phyloP scores from a whole-genome alignment of 805 yeast genomes.

The Naumovozyma dairenensis region DNA sequence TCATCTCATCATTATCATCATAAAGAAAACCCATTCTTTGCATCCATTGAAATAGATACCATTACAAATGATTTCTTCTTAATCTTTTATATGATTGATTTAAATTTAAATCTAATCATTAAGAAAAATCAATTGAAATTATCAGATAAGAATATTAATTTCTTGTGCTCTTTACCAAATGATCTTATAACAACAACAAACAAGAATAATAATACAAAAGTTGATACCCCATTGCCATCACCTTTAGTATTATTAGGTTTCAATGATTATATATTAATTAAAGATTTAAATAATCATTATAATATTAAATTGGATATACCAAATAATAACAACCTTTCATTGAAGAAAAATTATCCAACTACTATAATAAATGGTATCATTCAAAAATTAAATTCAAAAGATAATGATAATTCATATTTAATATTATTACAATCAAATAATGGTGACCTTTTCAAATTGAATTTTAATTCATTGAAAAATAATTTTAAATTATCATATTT shows the following conservation, averaged over 20 bases:
- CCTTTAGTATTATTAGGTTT: conserved; percentile 45
- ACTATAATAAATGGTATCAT: conserved; percentile 47
- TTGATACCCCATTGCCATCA: too few relatives aligned
- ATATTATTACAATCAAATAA: conserved; percentile 54
- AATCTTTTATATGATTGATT: conserved; percentile 71
- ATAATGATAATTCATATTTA: conserved; percentile 37
- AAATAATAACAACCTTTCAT: conserved; percentile 24
- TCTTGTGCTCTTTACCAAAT: conserved; percentile 54
- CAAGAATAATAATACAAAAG: conserved; percentile 37
- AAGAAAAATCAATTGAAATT: conserved; percentile 35
- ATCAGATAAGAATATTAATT: conserved; percentile 32
- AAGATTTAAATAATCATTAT: conserved; percentile 31
- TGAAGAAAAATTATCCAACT: conserved; percentile 14
- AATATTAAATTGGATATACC: conserved; percentile 48
- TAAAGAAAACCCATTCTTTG: conserved; percentile 84
- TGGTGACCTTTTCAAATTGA: conserved; percentile 72
- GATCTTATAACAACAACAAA: conserved; percentile 7
- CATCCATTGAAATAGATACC: conserved; percentile 60
- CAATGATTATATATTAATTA: conserved; percentile 43
- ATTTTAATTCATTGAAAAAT: conserved; percentile 36
- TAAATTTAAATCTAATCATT: conserved; percentile 72
- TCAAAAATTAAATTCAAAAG: conserved; percentile 59
- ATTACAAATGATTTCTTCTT: conserved; percentile 32
- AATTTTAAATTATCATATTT: conserved; percentile 52
- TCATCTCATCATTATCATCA: too few relatives aligned